A percentile compares a stretch with the other conserved stretches of the same genome.
Conservation (phyloP, 2,329 filamentous ascomycete genomes). For the Monilinia aucupariae region DNA sequence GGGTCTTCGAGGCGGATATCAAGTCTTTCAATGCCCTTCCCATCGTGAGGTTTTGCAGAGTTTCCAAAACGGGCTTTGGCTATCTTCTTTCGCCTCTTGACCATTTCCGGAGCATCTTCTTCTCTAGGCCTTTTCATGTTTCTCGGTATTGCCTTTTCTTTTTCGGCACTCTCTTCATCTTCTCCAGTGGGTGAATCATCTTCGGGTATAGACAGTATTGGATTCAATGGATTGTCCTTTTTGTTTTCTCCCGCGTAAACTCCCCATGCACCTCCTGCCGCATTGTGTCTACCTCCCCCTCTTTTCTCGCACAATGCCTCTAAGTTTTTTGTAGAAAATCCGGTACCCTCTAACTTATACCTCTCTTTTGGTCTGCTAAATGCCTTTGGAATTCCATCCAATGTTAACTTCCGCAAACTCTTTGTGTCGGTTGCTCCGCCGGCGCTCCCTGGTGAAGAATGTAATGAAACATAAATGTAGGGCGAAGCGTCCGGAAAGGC, state of each 20-base stretch:
- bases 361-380: slow-evolving; percentile 69
- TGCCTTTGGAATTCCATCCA: slow-evolving; percentile 77
- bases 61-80: slow-evolving; percentile 68
- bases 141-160: slow-evolving; percentile 16
- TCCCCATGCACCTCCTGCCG: slow-evolving; percentile 71
- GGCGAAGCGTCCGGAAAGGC: slow-evolving; percentile 78
- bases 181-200: neutral
- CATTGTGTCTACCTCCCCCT: slow-evolving; percentile 64
- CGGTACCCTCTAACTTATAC: slow-evolving; percentile 63
- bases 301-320: slow-evolving; percentile 62
- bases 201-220: slow-evolving; percentile 34
- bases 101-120: slow-evolving; percentile 35
- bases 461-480: slow-evolving; percentile 61
- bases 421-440: slow-evolving; percentile 46
- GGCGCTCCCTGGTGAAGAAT: slow-evolving; percentile 51
- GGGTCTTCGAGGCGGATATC: slow-evolving; percentile 56
- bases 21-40: slow-evolving; percentile 55
- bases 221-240: slow-evolving; percentile 47
- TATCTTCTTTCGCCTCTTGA: slow-evolving; percentile 55
- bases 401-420: slow-evolving; percentile 63
- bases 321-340: slow-evolving; percentile 66
- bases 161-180: slow-evolving; percentile 27
- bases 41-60: slow-evolving; percentile 50
- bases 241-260: slow-evolving; percentile 62
- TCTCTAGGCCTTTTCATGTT: slow-evolving; percentile 30